A percentile compares a stretch with the other conserved stretches of the same genome.
Evolutionary conservation across 768 basidiomycete species (phyloP).

Genomic region (Leccinum truebloodii): DNA sequence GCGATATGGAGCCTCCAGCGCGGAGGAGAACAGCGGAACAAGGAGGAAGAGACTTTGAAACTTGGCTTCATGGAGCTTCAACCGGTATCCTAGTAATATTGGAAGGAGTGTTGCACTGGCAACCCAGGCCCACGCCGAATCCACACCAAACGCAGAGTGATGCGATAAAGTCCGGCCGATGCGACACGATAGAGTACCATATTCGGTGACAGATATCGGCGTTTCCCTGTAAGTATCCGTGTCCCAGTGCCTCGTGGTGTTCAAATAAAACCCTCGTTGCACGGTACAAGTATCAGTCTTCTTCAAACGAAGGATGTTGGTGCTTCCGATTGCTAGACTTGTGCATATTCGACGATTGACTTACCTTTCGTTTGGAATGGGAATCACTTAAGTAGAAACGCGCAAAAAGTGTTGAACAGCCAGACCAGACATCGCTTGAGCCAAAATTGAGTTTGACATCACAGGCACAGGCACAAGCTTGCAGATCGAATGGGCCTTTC

Average conservation of each 20-base stretch:
- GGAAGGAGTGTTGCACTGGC: background rate
- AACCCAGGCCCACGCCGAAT: background rate
- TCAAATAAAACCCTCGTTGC: background rate
- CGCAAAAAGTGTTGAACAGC: background rate
- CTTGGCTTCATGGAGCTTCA: background rate
- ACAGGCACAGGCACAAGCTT: conserved; percentile 5
- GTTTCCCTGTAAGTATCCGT: background rate
- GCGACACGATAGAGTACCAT: background rate
- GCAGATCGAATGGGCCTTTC: background rate
- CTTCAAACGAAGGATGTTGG: background rate
- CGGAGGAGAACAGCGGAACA: background rate
- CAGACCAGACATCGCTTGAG: background rate
- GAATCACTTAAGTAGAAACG: background rate
- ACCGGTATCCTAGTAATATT: background rate
- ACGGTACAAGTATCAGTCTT: background rate
- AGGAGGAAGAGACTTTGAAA: background rate
- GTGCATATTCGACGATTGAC: background rate
- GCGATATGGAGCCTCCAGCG: background rate
- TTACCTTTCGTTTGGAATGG: background rate
- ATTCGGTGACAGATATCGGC: background rate
- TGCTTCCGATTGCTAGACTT: background rate
- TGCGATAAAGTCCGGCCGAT: background rate
- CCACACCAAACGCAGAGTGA: background rate
- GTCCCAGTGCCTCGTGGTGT: background rate
- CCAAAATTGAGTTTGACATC: conserved; percentile 11